These are phyloP conservation scores for Dictyostelium brefeldianum DNA, from an alignment of 78 protist species.

Conservation along the genomic window DNA sequence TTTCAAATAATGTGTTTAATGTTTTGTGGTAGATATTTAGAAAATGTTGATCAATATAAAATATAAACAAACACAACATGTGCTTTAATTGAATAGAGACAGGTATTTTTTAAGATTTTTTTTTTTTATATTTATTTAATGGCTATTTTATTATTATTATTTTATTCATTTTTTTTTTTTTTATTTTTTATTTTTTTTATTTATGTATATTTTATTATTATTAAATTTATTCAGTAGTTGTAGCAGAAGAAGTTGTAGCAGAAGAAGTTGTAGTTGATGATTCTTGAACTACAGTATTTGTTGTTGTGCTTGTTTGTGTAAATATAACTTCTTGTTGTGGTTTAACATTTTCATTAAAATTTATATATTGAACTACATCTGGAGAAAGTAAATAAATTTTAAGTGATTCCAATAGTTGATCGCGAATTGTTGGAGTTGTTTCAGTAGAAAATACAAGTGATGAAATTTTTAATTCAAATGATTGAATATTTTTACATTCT, in stretches of 20 bases:
- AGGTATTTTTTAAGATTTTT: no score
- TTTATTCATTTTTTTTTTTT: no score
- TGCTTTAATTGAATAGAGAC: no score
- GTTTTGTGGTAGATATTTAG: no score
- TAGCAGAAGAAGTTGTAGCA: neutral
- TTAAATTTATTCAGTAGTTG: no score
- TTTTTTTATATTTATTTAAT: no score
- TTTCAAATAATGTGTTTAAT: no score
- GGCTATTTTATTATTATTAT: no score
- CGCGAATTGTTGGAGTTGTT: conserved; percentile 15
- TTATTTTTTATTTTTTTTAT: no score
- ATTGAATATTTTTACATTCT: conserved; percentile 45
- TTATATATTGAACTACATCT: conserved; percentile 49
- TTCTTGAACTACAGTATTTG: neutral
- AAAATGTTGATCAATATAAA: no score
- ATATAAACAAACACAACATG: no score
- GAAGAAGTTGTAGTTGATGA: neutral
- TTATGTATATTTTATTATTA: no score
- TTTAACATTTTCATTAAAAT: conserved; percentile 4
- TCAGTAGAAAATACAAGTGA: conserved; percentile 38
- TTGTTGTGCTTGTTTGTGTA: neutral
- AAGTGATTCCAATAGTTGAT: conserved; percentile 38
- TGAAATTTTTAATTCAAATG: conserved; percentile 27
- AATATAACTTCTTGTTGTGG: neutral
- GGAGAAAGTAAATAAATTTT: conserved; percentile 38